Conservation (phyloP, 805 yeast species). For the Candida argentea region DNA sequence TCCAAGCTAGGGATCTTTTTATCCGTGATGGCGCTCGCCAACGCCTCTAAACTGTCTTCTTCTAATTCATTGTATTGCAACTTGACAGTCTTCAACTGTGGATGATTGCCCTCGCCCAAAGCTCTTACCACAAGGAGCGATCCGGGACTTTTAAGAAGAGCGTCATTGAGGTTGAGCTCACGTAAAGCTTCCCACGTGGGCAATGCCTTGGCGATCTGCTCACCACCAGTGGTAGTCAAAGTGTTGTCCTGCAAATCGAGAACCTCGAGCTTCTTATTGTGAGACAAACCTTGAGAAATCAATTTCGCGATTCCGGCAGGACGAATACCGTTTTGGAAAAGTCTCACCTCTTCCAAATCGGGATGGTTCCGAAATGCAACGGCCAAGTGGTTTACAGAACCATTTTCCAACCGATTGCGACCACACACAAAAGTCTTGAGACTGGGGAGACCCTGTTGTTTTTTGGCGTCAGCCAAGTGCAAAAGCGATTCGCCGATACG, state of each 20-base stretch:
- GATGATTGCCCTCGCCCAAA: conserved; percentile 28
- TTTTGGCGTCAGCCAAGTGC: conserved; percentile 58
- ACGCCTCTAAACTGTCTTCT: conserved; percentile 46
- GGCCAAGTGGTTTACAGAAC: conserved; percentile 78
- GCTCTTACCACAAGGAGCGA: conserved; percentile 45
- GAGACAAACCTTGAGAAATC: conserved; percentile 59
- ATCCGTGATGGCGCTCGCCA: conserved; percentile 42
- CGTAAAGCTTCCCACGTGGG: conserved; percentile 53
- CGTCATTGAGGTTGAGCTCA: conserved; percentile 84
- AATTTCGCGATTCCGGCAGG: conserved; percentile 81
- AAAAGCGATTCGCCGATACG: conserved; percentile 83
- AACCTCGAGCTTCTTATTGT: conserved; percentile 49
- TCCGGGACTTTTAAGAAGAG: conserved; percentile 75
- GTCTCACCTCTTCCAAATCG: conserved; percentile 59
- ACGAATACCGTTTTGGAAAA: conserved; percentile 96
- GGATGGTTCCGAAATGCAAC: conserved; percentile 76
- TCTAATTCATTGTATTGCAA: conserved; percentile 87
- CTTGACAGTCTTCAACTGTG: conserved; percentile 49
- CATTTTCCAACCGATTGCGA: conserved; percentile 93
- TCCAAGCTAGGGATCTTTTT: conserved; percentile 53
- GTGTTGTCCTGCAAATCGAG: conserved; percentile 95
- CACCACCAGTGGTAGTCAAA: conserved; percentile 65
- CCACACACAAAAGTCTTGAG: conserved; percentile 91
- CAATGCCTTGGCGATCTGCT: conserved; percentile 35
- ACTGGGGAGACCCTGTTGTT: conserved; percentile 35